Evolutionary conservation across 2,329 filamentous ascomycete genomes (phyloP).

Genomic region (Fusarium anguioides): DNA sequence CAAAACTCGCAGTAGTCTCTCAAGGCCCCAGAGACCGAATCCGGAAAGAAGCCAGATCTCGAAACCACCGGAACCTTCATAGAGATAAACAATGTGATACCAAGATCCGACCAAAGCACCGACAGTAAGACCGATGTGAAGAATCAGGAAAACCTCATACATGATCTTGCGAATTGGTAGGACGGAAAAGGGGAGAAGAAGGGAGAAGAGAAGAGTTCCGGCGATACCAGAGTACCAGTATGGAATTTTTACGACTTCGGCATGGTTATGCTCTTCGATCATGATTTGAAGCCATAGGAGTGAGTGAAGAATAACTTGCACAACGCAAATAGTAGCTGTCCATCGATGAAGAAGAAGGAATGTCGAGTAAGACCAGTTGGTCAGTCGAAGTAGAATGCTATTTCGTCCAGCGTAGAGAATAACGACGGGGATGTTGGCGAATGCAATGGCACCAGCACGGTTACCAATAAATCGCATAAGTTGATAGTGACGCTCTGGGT

Average conservation of each 20-base stretch:
- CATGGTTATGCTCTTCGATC: slow-evolving; percentile 44
- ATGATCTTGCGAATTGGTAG: slow-evolving; percentile 51
- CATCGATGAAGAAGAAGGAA: slow-evolving; percentile 62
- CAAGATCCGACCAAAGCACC: slow-evolving; percentile 56
- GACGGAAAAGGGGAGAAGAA: slow-evolving; percentile 49
- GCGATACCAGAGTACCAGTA: slow-evolving; percentile 60
- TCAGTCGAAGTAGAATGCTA: slow-evolving; percentile 60
- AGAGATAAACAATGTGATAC: slow-evolving; percentile 55
- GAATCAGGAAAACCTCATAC: slow-evolving; percentile 59
- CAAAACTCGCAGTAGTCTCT: slow-evolving; percentile 42
- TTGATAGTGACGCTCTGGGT: slow-evolving; percentile 36
- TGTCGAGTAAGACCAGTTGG: slow-evolving; percentile 61
- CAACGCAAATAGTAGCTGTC: slow-evolving; percentile 57
- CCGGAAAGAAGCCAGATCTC: slow-evolving; percentile 49
- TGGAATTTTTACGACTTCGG: slow-evolving; percentile 39
- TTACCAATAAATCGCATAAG: slow-evolving; percentile 52
- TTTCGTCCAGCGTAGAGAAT: slow-evolving; percentile 60
- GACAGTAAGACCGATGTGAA: slow-evolving; percentile 56
- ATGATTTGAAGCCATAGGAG: slow-evolving; percentile 54
- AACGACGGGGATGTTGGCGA: slow-evolving; percentile 55
- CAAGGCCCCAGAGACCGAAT: slow-evolving; percentile 47
- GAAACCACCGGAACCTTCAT: slow-evolving; percentile 55
- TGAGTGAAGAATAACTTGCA: slow-evolving; percentile 60
- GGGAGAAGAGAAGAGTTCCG: slow-evolving; percentile 49
- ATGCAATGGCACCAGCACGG: slow-evolving; percentile 55